These are phyloP conservation scores for Candida patagonica DNA, from an alignment of 805 yeast species.

Conservation along the genomic window DNA sequence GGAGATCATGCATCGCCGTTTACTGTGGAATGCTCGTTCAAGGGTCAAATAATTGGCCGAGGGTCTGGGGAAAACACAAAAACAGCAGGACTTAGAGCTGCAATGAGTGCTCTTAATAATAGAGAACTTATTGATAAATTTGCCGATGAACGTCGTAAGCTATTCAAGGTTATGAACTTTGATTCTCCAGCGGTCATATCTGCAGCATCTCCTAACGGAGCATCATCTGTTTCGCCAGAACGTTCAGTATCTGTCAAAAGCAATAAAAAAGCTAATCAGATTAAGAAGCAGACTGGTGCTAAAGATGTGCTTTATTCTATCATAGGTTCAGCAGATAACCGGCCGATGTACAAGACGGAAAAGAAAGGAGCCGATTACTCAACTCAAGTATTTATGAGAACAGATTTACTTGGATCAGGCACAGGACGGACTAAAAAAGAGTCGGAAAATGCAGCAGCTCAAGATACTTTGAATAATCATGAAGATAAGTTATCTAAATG, in stretches of 20 bases:
- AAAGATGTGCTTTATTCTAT: slow-evolving; percentile 14
- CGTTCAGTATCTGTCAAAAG: neutral
- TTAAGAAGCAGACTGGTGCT: slow-evolving; percentile 7
- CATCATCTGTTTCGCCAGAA: neutral
- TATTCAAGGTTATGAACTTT: slow-evolving; percentile 4
- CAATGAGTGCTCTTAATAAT: slow-evolving; percentile 64
- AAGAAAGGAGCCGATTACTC: slow-evolving; percentile 1
- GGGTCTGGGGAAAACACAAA: slow-evolving; percentile 65
- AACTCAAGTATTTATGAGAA: slow-evolving; percentile 9
- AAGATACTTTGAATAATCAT: slow-evolving; percentile 12
- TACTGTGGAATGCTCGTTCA: slow-evolving; percentile 57
- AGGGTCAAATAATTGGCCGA: slow-evolving; percentile 53
- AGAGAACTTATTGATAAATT: slow-evolving; percentile 54
- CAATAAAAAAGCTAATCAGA: neutral
- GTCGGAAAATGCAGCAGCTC: slow-evolving; percentile 17
- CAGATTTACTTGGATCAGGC: slow-evolving; percentile 14
- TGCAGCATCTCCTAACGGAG: neutral
- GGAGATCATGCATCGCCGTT: slow-evolving; percentile 38
- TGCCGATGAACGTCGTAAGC: slow-evolving; percentile 41
- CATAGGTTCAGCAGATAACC: slow-evolving; percentile 10
- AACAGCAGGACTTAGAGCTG: slow-evolving; percentile 79
- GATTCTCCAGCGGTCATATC: neutral
- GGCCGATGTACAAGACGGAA: slow-evolving; percentile 13
- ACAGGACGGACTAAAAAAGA: slow-evolving; percentile 13
- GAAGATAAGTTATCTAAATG: slow-evolving; percentile 8